Percentiles rank a stretch among this genome's conserved stretches.
Evolutionary conservation across 257 asterid species (phyloP).

Genomic region (Solanum lycopersicoides): DNA sequence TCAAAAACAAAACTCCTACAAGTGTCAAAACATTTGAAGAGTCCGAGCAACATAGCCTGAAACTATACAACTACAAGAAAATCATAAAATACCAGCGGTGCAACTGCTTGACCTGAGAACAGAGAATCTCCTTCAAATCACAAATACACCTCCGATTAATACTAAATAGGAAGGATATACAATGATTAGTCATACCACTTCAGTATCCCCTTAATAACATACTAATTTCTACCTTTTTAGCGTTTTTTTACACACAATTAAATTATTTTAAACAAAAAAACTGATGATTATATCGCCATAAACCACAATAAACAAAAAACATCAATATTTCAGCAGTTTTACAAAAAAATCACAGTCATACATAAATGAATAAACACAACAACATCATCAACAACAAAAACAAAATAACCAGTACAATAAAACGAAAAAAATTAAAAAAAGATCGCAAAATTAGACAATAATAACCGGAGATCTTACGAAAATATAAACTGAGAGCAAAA

Average conservation of each 20-base stretch:
- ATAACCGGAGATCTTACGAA: not conserved
- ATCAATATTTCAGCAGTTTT: not conserved
- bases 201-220: not conserved
- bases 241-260: not conserved
- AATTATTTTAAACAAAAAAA: not conserved
- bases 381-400: not conserved
- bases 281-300: not conserved
- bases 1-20: not conserved
- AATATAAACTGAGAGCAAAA: not conserved
- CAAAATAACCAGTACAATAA: not conserved
- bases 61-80: not conserved
- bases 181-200: too few relatives aligned
- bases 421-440: not conserved
- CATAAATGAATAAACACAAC: not conserved
- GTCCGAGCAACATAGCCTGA: not conserved
- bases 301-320: not conserved
- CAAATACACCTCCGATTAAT: not conserved
- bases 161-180: not conserved
- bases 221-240: not conserved
- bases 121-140: not conserved
- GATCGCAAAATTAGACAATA: not conserved
- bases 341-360: not conserved
- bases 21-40: not conserved
- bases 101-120: not conserved
- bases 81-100: not conserved